These are phyloP conservation scores for Lactarius quietus DNA, from an alignment of 768 basidiomycete species.

Conservation along the genomic window DNA sequence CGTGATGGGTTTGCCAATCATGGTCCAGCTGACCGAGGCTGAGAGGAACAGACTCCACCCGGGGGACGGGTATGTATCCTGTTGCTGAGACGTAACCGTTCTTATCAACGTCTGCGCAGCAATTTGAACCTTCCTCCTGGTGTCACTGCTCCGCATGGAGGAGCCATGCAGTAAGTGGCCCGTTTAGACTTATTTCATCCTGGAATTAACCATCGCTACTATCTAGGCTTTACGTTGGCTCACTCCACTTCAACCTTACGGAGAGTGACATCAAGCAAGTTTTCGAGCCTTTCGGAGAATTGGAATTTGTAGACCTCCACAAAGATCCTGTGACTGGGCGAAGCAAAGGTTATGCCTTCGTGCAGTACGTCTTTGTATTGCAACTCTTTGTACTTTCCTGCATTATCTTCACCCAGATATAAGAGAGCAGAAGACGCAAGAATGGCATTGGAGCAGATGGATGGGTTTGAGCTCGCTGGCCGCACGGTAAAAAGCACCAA, in stretches of 20 bases:
- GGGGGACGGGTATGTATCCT: constrained; percentile 68
- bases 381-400: neutral
- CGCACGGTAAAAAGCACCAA: constrained; percentile 62
- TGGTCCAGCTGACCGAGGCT: constrained; percentile 95
- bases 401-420: constrained; percentile 49
- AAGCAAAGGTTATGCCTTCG: constrained; percentile 97
- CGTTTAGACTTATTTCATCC: constrained; percentile 28
- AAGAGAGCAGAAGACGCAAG: constrained; percentile 90
- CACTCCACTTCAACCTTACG: constrained; percentile 93
- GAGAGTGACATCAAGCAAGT: constrained; percentile 98
- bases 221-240: constrained; percentile 89
- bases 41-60: constrained; percentile 89
- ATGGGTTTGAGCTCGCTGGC: constrained; percentile 96
- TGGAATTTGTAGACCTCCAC: constrained; percentile 98
- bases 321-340: constrained; percentile 91
- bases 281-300: constrained; percentile 97
- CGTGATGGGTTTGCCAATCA: constrained; percentile 97
- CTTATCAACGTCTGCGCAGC: constrained; percentile 35
- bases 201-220: constrained; percentile 14
- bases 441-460: constrained; percentile 98
- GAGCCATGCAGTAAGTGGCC: constrained; percentile 72
- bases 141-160: constrained; percentile 65
- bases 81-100: constrained; percentile 14
- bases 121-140: constrained; percentile 84
- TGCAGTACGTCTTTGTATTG: constrained; percentile 61